A percentile compares a stretch with the other conserved stretches of the same genome.
Evolutionary conservation across 805 yeast species (phyloP).

Genomic region (Wickerhamiella parazyma): DNA sequence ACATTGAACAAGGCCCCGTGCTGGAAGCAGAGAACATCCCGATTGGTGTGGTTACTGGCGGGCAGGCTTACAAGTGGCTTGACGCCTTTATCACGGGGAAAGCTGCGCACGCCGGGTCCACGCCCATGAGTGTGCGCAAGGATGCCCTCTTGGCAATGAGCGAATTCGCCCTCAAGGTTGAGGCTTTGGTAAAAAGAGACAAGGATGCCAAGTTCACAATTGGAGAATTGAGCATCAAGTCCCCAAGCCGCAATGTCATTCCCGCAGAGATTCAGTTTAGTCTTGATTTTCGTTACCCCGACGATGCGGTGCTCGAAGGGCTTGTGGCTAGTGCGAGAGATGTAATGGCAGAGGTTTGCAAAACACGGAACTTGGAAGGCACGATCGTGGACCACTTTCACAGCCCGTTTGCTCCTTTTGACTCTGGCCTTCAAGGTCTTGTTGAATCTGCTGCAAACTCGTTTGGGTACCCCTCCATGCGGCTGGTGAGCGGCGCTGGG

Average conservation of each 20-base stretch:
- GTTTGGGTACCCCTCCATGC: constrained; percentile 10
- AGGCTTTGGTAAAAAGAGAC: constrained; percentile 39
- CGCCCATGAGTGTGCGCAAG: constrained; percentile 46
- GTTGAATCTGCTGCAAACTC: constrained; percentile 38
- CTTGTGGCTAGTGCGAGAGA: constrained; percentile 14
- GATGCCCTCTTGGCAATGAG: constrained; percentile 52
- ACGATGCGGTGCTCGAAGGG: neutral
- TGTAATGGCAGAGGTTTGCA: constrained; percentile 22
- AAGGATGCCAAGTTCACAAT: constrained; percentile 41
- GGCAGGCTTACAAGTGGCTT: constrained; percentile 54
- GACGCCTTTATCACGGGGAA: constrained; percentile 43
- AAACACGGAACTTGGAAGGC: constrained; percentile 28
- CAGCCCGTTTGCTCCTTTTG: constrained; percentile 47
- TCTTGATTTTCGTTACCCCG: constrained; percentile 42
- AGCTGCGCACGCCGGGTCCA: constrained; percentile 64
- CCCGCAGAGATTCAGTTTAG: constrained; percentile 49
- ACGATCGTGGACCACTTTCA: constrained; percentile 23
- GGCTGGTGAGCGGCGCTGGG: constrained; percentile 47
- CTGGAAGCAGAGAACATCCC: constrained; percentile 41
- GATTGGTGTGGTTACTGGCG: constrained; percentile 55
- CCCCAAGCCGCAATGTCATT: constrained; percentile 53
- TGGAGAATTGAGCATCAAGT: constrained; percentile 43
- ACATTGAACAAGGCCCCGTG: constrained; percentile 67
- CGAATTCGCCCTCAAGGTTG: constrained; percentile 40
- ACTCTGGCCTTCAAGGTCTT: constrained; percentile 37